Evolutionary conservation across 2,329 filamentous ascomycete genomes (phyloP), one percentile per base, ranked within the genome.

Genomic region (Cadophora malorum): DNA sequence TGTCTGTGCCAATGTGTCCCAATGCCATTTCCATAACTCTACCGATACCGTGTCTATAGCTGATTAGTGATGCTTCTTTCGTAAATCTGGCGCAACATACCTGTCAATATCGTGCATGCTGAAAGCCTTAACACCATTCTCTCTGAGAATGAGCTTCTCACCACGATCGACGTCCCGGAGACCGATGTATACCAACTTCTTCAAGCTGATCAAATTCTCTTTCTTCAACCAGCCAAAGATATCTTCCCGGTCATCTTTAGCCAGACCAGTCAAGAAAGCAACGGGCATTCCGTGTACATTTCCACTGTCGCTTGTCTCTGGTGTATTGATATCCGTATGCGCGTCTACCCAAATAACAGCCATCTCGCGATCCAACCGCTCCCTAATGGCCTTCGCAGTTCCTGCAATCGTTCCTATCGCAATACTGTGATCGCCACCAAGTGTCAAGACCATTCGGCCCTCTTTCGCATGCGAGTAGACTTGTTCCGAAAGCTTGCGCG

Each of bases 241-340:
- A 76, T 96, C 91, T 70, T 90, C 86, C 66, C 87, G 84, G 59
- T 92, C 87, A 75, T 94, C 92, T 73, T 83, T 88, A 56, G 94
- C 92, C 67, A 99, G 83, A 0, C 96, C 93, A 0, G 94, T 94
- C 73, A 97, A 80, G 81, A 98, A 99, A 3, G 93, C 89, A 47
- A 98, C 92, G 2, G 96, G 96, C 96, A 99, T 99, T 74, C 96
- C 96, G 82, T 99, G 96, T 71, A 99, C 91, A 81, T 98, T 98
- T 41, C 96, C 96, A 73, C 91, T 96, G 52, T 86, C 91, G 72
- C 91, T 95, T 59, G 88, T 91, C 86, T 98, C 94, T 64, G 95
- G 96, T 1, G 92, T 94, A 83, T 99, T 99, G 84, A 99, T 97
- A 80, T 99, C 96, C 65, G 95, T 91, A 80, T 99, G 96, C 31